phyloP scores from a whole-genome alignment of 2,329 filamentous ascomycete species.

The Talaromyces sp. region DNA sequence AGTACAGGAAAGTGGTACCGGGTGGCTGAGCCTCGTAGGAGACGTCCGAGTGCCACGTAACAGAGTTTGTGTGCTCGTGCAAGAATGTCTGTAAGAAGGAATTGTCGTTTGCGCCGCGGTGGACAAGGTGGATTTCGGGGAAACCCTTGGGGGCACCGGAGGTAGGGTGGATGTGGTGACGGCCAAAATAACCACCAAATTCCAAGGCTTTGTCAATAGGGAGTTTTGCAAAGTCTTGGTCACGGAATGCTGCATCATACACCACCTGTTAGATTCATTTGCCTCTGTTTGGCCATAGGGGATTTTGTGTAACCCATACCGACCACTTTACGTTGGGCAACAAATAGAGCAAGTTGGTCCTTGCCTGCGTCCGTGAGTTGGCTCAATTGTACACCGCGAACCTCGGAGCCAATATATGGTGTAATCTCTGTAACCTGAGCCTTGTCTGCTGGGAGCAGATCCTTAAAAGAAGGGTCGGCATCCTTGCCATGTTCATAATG shows the following conservation, averaged over 20 bases:
- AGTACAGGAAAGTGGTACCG: conserved; percentile 82
- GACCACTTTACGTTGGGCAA: conserved; percentile 59
- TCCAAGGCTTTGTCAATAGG: conserved; percentile 65
- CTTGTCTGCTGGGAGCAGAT: conserved; percentile 53
- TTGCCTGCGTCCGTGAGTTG: conserved; percentile 63
- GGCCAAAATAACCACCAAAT: conserved; percentile 70
- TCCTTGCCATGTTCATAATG: conserved; percentile 72
- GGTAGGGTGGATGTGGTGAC: conserved; percentile 75
- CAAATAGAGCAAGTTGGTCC: conserved; percentile 62
- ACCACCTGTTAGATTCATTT: background rate
- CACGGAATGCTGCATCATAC: conserved; percentile 55
- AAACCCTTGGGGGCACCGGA: conserved; percentile 68
- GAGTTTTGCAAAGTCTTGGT: conserved; percentile 67
- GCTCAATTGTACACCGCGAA: conserved; percentile 66
- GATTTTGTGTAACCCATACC: conserved; percentile 33
- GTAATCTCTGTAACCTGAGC: conserved; percentile 57
- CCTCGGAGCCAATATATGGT: conserved; percentile 67
- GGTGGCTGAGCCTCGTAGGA: conserved; percentile 85
- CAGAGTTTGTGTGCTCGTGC: conserved; percentile 65
- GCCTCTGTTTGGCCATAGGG: background rate
- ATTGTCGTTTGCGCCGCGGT: conserved; percentile 63
- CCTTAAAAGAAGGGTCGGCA: conserved; percentile 63
- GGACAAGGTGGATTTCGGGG: conserved; percentile 73
- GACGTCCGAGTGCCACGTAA: conserved; percentile 86
- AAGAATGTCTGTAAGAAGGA: conserved; percentile 56